A percentile compares a stretch with the other conserved stretches of the same genome.
phyloP scores from a whole-genome alignment of 768 basidiomycete genomes.

The Kwoniella mangroviensis region DNA sequence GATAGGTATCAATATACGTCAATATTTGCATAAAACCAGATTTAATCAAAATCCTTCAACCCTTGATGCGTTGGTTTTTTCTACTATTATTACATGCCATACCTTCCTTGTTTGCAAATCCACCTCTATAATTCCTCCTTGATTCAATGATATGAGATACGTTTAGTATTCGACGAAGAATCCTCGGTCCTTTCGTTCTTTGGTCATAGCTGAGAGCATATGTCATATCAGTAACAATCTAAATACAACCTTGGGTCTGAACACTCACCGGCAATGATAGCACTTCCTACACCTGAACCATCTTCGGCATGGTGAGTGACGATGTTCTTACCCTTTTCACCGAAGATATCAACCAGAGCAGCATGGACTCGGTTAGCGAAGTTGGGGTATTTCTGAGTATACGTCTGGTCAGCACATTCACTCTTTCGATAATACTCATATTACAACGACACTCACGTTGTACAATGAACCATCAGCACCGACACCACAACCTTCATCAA shows the following conservation, averaged over 20 bases:
- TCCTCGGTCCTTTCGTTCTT: constrained; percentile 73
- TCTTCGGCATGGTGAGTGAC: constrained; percentile 84
- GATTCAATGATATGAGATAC: background rate
- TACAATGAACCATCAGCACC: constrained; percentile 82
- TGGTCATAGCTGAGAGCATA: constrained; percentile 76
- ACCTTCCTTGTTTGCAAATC: constrained; percentile 2
- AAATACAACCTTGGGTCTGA: background rate
- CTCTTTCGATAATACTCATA: too few relatives aligned
- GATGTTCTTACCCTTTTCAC: constrained; percentile 87
- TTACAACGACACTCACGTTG: constrained; percentile 66
- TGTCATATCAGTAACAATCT: constrained; percentile 21
- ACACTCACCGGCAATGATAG: constrained; percentile 82
- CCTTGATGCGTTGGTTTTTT: background rate
- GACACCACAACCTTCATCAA: constrained; percentile 77
- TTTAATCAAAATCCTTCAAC: background rate
- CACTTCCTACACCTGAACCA: constrained; percentile 91
- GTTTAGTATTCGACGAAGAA: constrained; percentile 55
- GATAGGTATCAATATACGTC: background rate
- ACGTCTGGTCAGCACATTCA: constrained; percentile 6
- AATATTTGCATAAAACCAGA: constrained; percentile 1
- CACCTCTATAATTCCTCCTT: background rate
- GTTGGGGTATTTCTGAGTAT: constrained; percentile 86
- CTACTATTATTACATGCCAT: background rate
- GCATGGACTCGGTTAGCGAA: constrained; percentile 92
- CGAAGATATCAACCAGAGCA: constrained; percentile 91